phyloP scores from a whole-genome alignment of 768 basidiomycete genomes.

The Amyloporia xantha region DNA sequence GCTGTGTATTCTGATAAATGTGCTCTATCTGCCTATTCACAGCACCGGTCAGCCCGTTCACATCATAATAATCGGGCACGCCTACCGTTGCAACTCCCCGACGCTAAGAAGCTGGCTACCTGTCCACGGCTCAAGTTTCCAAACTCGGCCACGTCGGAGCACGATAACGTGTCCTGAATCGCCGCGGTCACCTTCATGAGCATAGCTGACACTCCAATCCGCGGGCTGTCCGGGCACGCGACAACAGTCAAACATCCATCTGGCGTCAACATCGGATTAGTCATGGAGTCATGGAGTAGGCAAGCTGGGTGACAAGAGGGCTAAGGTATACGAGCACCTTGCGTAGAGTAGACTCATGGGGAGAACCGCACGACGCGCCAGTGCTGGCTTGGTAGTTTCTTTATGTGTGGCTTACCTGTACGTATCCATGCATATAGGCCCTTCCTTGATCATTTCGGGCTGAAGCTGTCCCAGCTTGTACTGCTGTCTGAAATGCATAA shows the following conservation, averaged over 20 bases:
- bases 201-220: slow-evolving; percentile 51
- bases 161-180: slow-evolving; percentile 77
- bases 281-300: neutral
- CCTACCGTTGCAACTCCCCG: slow-evolving; percentile 57
- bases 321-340: neutral
- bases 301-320: too few species aligned
- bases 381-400: too few species aligned
- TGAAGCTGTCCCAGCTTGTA: slow-evolving; percentile 59
- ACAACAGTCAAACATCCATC: slow-evolving; percentile 92
- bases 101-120: slow-evolving; percentile 57
- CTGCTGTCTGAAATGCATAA: slow-evolving; percentile 67
- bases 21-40: slow-evolving; percentile 56
- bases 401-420: slow-evolving; percentile 61
- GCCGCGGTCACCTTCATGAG: slow-evolving; percentile 47
- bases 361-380: too few species aligned
- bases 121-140: slow-evolving; percentile 64
- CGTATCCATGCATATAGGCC: slow-evolving; percentile 80
- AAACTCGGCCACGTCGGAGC: slow-evolving; percentile 77
- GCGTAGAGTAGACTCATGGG: too few species aligned
- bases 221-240: slow-evolving; percentile 71
- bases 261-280: slow-evolving; percentile 19
- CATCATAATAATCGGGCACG: neutral
- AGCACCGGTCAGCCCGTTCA: neutral
- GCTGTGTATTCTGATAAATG: slow-evolving; percentile 58
- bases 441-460: slow-evolving; percentile 63